Evolutionary conservation across 106 monocot genomes (phyloP).

Genomic region (Allium fistulosum): DNA sequence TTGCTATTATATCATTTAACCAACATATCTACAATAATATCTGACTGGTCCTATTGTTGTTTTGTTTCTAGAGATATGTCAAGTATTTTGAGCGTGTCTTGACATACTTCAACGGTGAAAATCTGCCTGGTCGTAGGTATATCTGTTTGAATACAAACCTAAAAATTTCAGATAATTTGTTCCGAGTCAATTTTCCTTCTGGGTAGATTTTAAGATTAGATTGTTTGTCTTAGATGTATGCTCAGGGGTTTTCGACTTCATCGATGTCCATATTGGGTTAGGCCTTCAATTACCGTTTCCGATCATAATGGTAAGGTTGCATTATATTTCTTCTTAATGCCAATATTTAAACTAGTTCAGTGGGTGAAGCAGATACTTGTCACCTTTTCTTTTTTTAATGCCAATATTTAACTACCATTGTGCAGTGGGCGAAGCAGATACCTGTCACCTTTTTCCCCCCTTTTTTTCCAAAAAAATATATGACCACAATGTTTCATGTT

Average conservation of each 20-base stretch:
- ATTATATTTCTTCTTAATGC: background rate
- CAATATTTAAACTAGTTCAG: background rate
- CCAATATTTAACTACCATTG: no score
- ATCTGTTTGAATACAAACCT: background rate
- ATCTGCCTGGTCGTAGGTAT: conserved; percentile 78
- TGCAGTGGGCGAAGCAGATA: no score
- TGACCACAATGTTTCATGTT: no score
- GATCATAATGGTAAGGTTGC: conserved; percentile 77
- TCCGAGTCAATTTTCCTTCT: no score
- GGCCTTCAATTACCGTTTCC: conserved; percentile 90
- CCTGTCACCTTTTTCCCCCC: no score
- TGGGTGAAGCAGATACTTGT: no score
- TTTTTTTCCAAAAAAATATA: no score
- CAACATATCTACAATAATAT: no score
- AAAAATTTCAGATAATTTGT: no score
- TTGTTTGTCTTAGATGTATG: conserved; percentile 70
- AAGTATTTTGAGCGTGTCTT: conserved; percentile 96
- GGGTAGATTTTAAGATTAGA: no score
- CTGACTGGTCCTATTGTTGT: no score
- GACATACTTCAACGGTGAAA: conserved; percentile 96
- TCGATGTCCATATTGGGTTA: conserved; percentile 95
- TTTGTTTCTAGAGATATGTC: conserved; percentile 78
- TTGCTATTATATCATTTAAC: background rate
- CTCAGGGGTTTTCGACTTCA: conserved; percentile 96
- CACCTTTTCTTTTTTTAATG: no score